Conservation (phyloP, 225 moss, liverwort and hornwort species). For the Thuidium tamariscinum region DNA sequence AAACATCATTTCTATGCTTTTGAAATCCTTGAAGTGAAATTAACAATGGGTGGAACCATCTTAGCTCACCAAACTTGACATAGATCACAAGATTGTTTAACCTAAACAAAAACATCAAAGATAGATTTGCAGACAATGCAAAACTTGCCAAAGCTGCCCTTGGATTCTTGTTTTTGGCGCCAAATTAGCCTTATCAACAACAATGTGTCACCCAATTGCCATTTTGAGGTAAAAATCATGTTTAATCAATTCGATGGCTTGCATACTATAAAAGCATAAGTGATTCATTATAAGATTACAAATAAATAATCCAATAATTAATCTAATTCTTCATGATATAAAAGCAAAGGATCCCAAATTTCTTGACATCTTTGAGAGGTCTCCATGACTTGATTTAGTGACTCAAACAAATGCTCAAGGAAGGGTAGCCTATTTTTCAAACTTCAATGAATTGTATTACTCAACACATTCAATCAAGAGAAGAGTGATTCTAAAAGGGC, state of each 20-base stretch:
- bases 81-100: not conserved
- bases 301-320: not conserved
- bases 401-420: conserved; percentile 18
- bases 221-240: conserved; percentile 17
- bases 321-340: not conserved
- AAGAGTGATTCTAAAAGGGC: not conserved
- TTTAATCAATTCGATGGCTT: not conserved
- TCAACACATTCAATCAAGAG: conserved; percentile 17
- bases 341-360: conserved; percentile 40
- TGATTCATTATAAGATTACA: not conserved
- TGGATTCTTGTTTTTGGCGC: conserved; percentile 12
- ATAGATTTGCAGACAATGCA: not conserved
- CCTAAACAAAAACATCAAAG: not conserved
- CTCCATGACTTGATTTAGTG: conserved; percentile 20
- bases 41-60: not conserved
- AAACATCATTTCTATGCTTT: not conserved
- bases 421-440: conserved; percentile 37
- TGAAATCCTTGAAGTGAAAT: not conserved
- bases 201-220: conserved; percentile 4
- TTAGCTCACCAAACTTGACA: not conserved
- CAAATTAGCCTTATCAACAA: conserved; percentile 35
- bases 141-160: not conserved
- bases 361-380: conserved; percentile 23
- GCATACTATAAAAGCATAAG: not conserved
- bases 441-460: conserved; percentile 40